Percentiles rank a stretch among this genome's conserved stretches.
Evolutionary conservation across 257 asterid species (phyloP).

Genomic region (Solanum phureja): DNA sequence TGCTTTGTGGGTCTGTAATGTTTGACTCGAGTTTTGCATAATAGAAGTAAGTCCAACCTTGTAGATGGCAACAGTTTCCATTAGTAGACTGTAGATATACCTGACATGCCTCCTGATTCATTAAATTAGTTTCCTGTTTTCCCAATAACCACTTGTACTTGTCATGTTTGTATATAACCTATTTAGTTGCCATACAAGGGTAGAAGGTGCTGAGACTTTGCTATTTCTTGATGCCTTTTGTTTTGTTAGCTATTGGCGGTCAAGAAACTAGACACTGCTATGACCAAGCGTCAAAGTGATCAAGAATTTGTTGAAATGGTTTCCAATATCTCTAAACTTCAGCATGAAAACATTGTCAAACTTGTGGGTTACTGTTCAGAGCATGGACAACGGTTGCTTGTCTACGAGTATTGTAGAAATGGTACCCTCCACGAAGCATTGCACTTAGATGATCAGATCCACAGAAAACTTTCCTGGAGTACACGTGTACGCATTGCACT

Average conservation of each 20-base stretch:
- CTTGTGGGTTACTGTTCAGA: constrained; percentile 80
- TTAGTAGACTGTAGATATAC: neutral
- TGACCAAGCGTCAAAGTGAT: constrained; percentile 41
- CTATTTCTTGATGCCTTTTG: neutral
- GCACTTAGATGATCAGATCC: constrained; percentile 53
- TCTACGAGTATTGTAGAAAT: constrained; percentile 53
- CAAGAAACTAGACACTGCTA: constrained; percentile 59
- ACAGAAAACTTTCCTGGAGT: constrained; percentile 73
- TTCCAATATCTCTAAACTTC: constrained; percentile 43
- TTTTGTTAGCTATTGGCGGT: constrained; percentile 61
- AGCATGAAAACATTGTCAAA: constrained; percentile 52
- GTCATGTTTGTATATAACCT: neutral
- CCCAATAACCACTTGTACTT: neutral
- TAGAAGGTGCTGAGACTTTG: neutral
- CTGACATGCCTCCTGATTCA: neutral
- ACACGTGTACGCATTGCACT: constrained; percentile 70
- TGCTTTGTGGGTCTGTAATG: neutral
- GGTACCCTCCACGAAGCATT: constrained; percentile 84
- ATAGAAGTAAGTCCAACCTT: neutral
- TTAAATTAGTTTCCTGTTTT: neutral
- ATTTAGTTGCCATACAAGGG: neutral
- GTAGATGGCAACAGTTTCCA: neutral
- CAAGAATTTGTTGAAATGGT: constrained; percentile 65
- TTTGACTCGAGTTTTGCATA: neutral
- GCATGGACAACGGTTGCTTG: constrained; percentile 75